Evolutionary conservation across 331 rosid species (phyloP), one percentile per base, ranked within the genome.

Genomic region (Malus hybrid): DNA sequence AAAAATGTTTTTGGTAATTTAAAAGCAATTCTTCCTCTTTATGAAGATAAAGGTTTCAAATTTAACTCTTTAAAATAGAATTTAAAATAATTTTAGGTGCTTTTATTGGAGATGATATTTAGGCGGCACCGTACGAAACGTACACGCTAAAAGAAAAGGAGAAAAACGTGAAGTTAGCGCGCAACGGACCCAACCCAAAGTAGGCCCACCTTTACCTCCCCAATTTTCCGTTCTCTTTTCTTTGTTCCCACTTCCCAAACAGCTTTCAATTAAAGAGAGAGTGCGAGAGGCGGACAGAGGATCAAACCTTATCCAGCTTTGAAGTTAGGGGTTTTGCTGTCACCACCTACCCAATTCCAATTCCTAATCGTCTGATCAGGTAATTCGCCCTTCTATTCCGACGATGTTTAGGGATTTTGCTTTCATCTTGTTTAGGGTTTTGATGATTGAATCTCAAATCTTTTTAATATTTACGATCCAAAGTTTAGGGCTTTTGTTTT

Each of bases 281-380:
- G 64, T 20, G 24, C 19, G 62, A 55, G 64, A 79, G 72, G 74
- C 28, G 61, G 65, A 61, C 77, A 22, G 77, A 31, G 76, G 2
- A 64, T 65, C 85, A 42, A 42, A 73, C 72, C 82, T 67, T 64
- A 74, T 81, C 88, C 81, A 76, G 60, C 77, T 80, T 82, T 31
- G 44, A 7, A 8, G 19, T 66, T 76, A 64, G 88, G 87, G 75
- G 81, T 87, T 78, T 31, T 27, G 18, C 60, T 69, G 69, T 70
- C 70, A 7, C 15, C 16, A 64, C 6, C 67, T 28, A 22, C 27
- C 29, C 59, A 61, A 59, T 70, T 65, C 70, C 72, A 71, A 75
- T 72, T 85, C 84, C 82, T 76, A 80, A 76, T 65, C 55, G 73
- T 85, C 81, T 79, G 83, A 80, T 85, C 86, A 86, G 93, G 93